These are phyloP conservation scores for Flaveria brownii DNA, from an alignment of 129 eudicot species.

Conservation along the genomic window DNA sequence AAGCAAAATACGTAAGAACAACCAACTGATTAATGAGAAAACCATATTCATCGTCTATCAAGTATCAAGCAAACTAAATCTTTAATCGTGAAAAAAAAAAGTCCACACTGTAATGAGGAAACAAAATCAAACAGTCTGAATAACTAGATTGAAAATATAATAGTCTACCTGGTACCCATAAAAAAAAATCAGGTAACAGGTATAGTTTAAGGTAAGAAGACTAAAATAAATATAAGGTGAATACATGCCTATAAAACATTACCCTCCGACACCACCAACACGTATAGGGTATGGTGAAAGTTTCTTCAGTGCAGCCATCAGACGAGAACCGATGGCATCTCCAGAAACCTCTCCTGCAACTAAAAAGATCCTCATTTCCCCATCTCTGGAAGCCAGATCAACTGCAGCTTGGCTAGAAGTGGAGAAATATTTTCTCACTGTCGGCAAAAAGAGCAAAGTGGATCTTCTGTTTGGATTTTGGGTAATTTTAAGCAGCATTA, in stretches of 20 bases:
- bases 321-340: slow-evolving; percentile 68
- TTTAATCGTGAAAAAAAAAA: background rate
- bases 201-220: background rate
- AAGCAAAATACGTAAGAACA: background rate
- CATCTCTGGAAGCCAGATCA: slow-evolving; percentile 74
- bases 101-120: background rate
- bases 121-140: background rate
- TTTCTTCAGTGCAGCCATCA: slow-evolving; percentile 67
- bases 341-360: slow-evolving; percentile 99
- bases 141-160: background rate
- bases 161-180: background rate
- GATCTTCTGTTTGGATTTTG: slow-evolving; percentile 28
- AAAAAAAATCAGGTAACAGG: background rate
- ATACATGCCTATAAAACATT: background rate
- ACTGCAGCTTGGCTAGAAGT: slow-evolving; percentile 49
- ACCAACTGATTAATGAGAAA: background rate
- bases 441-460: slow-evolving; percentile 9
- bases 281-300: slow-evolving; percentile 73
- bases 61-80: slow-evolving; percentile 2
- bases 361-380: slow-evolving; percentile 83
- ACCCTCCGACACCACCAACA: slow-evolving; percentile 92
- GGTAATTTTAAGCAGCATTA: slow-evolving; percentile 40
- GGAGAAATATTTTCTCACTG: slow-evolving; percentile 44
- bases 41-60: background rate
- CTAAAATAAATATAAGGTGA: background rate